A percentile compares a stretch with the other conserved stretches of the same genome.
These are phyloP conservation scores for Copromyces sp. DNA, from an alignment of 495 filamentous ascomycete genomes.

Conservation along the genomic window DNA sequence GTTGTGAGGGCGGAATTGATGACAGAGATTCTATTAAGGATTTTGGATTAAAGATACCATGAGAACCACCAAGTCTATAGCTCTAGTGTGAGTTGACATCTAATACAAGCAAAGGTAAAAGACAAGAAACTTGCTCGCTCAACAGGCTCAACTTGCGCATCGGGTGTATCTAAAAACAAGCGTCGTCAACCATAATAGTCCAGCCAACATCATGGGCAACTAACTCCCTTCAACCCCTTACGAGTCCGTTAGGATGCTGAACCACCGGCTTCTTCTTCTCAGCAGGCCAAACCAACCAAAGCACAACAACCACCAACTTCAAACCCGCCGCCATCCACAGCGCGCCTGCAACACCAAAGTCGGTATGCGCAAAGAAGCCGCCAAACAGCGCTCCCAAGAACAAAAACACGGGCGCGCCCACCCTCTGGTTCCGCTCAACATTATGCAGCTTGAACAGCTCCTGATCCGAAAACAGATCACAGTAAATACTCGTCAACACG, in stretches of 20 bases:
- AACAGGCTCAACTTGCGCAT: background rate
- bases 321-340: constrained; percentile 51
- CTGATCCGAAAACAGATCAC: constrained; percentile 57
- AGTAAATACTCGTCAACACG: constrained; percentile 62
- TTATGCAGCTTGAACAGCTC: constrained; percentile 42
- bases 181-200: background rate
- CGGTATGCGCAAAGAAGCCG: constrained; percentile 46
- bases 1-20: background rate
- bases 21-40: background rate
- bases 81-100: background rate
- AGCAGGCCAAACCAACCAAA: constrained; percentile 50
- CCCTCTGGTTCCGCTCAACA: constrained; percentile 48
- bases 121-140: background rate
- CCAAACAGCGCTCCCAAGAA: constrained; percentile 50
- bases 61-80: background rate
- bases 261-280: background rate
- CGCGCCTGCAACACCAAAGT: constrained; percentile 47
- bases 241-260: background rate
- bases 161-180: background rate
- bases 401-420: constrained; percentile 47
- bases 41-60: background rate
- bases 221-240: background rate
- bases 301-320: constrained; percentile 41
- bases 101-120: background rate
- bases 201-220: background rate